Percentiles rank a stretch among this genome's conserved stretches.
These are phyloP conservation scores for Penicillium odoratum DNA, from an alignment of 495 filamentous ascomycete species.

Conservation along the genomic window DNA sequence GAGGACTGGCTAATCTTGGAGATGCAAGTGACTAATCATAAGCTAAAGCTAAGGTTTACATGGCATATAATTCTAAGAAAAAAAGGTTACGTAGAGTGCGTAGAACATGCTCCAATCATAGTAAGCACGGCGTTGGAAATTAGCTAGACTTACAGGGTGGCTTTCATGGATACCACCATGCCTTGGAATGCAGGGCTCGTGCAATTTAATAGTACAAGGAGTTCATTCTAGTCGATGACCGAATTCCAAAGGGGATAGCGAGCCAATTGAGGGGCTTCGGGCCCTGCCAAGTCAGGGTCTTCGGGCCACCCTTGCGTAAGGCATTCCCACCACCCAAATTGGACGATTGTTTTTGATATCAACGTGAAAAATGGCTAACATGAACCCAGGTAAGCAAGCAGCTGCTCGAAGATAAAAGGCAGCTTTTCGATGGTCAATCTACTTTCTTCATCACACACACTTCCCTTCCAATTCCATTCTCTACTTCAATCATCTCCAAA, in stretches of 20 bases:
- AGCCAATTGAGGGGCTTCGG: constrained; percentile 15
- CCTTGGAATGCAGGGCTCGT: constrained; percentile 25
- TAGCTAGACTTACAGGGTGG: constrained; percentile 8
- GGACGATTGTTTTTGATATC: constrained; percentile 18
- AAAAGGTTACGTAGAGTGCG: constrained; percentile 1
- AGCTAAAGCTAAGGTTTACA: not conserved
- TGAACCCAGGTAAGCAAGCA: constrained; percentile 10
- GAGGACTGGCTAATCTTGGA: not conserved
- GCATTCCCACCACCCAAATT: constrained; percentile 23
- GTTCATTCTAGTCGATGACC: constrained; percentile 11
- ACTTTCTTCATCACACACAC: constrained; percentile 15
- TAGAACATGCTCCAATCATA: not conserved
- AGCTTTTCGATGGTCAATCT: not conserved
- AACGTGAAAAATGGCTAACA: constrained; percentile 5
- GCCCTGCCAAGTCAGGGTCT: constrained; percentile 4
- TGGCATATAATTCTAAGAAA: not conserved
- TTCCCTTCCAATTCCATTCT: constrained; percentile 13
- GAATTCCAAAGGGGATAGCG: constrained; percentile 12
- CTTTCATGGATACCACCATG: constrained; percentile 19
- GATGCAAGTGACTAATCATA: not conserved
- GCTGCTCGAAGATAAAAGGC: constrained; percentile 27
- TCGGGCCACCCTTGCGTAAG: constrained; percentile 20
- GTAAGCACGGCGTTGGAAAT: not conserved
- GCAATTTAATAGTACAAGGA: constrained; percentile 16
- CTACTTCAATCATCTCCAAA: constrained; percentile 8